Evolutionary conservation across 768 basidiomycete genomes (phyloP).

Genomic region (Boletus bicolor): DNA sequence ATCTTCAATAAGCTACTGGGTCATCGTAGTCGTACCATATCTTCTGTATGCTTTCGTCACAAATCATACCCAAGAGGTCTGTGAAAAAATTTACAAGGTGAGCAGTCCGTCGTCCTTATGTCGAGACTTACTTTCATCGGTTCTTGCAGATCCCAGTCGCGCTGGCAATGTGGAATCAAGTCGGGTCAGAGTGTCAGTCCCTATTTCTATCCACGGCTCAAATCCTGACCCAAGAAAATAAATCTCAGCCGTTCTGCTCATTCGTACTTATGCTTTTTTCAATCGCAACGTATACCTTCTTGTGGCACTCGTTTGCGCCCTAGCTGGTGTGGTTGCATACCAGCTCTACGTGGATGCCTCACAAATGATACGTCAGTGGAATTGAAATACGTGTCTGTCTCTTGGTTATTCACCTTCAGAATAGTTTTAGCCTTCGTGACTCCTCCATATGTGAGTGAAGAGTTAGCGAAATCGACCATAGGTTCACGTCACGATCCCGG

Average conservation of each 20-base stretch:
- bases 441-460: slow-evolving; percentile 52
- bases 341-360: slow-evolving; percentile 78
- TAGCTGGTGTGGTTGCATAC: slow-evolving; percentile 74
- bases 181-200: slow-evolving; percentile 67
- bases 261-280: slow-evolving; percentile 85
- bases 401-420: slow-evolving; percentile 10
- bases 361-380: slow-evolving; percentile 66
- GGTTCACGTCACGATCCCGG: slow-evolving; percentile 27
- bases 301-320: slow-evolving; percentile 57
- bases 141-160: slow-evolving; percentile 66
- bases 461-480: not conserved
- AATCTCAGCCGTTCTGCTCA: slow-evolving; percentile 64
- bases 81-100: slow-evolving; percentile 70
- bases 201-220: not conserved
- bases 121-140: not conserved
- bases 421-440: slow-evolving; percentile 64
- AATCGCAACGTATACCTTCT: slow-evolving; percentile 71
- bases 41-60: slow-evolving; percentile 72
- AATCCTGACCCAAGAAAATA: slow-evolving; percentile 8
- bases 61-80: slow-evolving; percentile 61
- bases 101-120: slow-evolving; percentile 2
- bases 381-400: not conserved
- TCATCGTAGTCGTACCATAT: slow-evolving; percentile 75
- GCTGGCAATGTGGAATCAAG: slow-evolving; percentile 86
- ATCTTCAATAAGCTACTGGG: slow-evolving; percentile 62